Base-by-base conservation (phyloP, 179 eudicot species). In the Beta macrorhiza region DNA sequence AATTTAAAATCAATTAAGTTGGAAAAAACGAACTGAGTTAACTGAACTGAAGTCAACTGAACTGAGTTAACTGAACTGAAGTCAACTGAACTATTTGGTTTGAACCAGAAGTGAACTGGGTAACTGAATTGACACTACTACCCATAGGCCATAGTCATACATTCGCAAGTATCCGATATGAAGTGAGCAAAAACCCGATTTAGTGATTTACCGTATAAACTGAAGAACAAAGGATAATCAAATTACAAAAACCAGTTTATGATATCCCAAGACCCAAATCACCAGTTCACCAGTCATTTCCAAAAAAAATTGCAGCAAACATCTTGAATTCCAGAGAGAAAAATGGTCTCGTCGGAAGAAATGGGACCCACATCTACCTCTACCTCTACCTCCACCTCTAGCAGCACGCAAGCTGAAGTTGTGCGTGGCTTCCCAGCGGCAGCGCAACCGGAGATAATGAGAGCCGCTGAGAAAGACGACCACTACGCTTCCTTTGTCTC, bases 381-480 rank as follows among this genome's bases (percentile, higher is more conserved):
- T 32, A 29, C 77, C 49, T 7, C 63, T 11, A 11, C 83, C 2
- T 25, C 80, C n/a, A 44, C 20, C 62, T 32, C 9, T 19, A 15
- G 25, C 72, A 55, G 70, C 65, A 57, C 78, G 69, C 62, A 70
- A 53, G 29, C 75, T 52, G 82, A 76, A 13, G 85, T 81, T 0
- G 62, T 80, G 2, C 83, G 92, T 75, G 74, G 91, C 53, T 96
- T 96, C 37, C 93, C 95, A 47, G 20, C 75, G 72, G 99, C 98
- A 64, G 99, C 98, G 5, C 99, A 92, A 82, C 98, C 98, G 61
- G 99, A 96, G 87, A 79, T 96, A 5, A 96, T 96, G 99, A 90
- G 99, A 85, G 97, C 99, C 4, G 99, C 99, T 5, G 97, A 97
- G 87, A 97, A 97, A 75, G 99, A 97, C 80, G 98, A 97, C 49